A percentile compares a stretch with the other conserved stretches of the same genome.
Evolutionary conservation across 192 early-diverging fungal species (phyloP).

Genomic region (Podila verticillata): DNA sequence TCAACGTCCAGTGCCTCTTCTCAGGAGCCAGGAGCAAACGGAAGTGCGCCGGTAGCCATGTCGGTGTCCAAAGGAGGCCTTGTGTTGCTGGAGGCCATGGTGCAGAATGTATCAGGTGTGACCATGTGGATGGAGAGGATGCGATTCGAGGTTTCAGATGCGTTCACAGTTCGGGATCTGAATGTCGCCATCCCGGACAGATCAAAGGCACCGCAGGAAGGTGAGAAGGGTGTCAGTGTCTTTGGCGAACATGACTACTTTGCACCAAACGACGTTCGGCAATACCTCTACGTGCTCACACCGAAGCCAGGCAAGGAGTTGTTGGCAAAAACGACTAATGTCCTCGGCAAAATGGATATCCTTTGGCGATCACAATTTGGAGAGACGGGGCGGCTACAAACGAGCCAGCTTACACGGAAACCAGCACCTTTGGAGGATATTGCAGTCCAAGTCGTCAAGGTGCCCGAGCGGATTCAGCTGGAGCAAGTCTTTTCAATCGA

Average conservation of each 20-base stretch:
- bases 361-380: constrained; percentile 94
- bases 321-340: constrained; percentile 76
- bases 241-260: constrained; percentile 67
- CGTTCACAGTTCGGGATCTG: constrained; percentile 77
- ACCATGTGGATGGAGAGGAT: constrained; percentile 90
- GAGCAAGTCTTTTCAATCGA: constrained; percentile 76
- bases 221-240: constrained; percentile 34
- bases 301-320: constrained; percentile 69
- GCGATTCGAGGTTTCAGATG: constrained; percentile 82
- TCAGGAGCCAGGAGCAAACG: constrained; percentile 33
- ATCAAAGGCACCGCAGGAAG: constrained; percentile 13
- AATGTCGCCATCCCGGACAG: constrained; percentile 58
- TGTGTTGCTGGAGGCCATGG: constrained; percentile 92
- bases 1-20: constrained; percentile 15
- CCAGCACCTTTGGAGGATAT: constrained; percentile 77
- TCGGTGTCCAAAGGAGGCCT: constrained; percentile 56
- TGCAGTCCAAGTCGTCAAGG: constrained; percentile 64
- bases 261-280: constrained; percentile 84
- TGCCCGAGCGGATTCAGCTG: constrained; percentile 53
- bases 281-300: constrained; percentile 89
- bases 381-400: constrained; percentile 90
- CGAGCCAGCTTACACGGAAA: constrained; percentile 90
- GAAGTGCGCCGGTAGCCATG: not conserved
- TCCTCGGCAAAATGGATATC: constrained; percentile 94
- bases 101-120: constrained; percentile 84